These are phyloP conservation scores for Trichophyton schoenleinii DNA, from an alignment of 2,329 filamentous ascomycete species.

Conservation along the genomic window DNA sequence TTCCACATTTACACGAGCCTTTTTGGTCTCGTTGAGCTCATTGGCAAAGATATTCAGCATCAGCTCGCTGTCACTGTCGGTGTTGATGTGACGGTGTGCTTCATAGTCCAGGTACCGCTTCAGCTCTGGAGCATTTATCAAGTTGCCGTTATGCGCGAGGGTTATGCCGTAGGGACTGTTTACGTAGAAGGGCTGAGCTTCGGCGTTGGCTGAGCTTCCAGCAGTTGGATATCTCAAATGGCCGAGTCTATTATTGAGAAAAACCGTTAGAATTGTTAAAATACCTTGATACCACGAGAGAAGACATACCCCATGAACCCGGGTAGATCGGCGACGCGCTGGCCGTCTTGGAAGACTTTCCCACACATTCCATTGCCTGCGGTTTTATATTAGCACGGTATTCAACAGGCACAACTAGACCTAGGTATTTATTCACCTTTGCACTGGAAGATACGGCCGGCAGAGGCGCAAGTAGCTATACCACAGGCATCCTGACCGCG, in stretches of 20 bases:
- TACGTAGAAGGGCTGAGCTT: conserved; percentile 88
- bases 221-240: conserved; percentile 85
- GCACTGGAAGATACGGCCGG: conserved; percentile 73
- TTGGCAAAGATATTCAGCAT: conserved; percentile 83
- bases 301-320: conserved; percentile 59
- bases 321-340: conserved; percentile 58
- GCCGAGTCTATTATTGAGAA: conserved; percentile 37
- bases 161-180: conserved; percentile 75
- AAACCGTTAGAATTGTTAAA: background rate
- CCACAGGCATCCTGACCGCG: conserved; percentile 81
- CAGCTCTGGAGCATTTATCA: conserved; percentile 65
- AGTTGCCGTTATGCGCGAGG: conserved; percentile 75
- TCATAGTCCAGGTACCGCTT: conserved; percentile 61
- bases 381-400: background rate
- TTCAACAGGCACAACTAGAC: background rate
- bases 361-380: conserved; percentile 69
- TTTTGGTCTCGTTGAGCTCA: conserved; percentile 66
- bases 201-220: conserved; percentile 68
- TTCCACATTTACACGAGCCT: conserved; percentile 63
- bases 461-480: conserved; percentile 61
- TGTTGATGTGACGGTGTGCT: conserved; percentile 78
- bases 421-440: conserved; percentile 37
- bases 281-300: background rate
- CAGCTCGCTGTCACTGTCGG: conserved; percentile 75
- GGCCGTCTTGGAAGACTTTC: conserved; percentile 72